These are phyloP conservation scores for Chlorella ohadii DNA, from an alignment of 139 green algal genomes.

Conservation along the genomic window DNA sequence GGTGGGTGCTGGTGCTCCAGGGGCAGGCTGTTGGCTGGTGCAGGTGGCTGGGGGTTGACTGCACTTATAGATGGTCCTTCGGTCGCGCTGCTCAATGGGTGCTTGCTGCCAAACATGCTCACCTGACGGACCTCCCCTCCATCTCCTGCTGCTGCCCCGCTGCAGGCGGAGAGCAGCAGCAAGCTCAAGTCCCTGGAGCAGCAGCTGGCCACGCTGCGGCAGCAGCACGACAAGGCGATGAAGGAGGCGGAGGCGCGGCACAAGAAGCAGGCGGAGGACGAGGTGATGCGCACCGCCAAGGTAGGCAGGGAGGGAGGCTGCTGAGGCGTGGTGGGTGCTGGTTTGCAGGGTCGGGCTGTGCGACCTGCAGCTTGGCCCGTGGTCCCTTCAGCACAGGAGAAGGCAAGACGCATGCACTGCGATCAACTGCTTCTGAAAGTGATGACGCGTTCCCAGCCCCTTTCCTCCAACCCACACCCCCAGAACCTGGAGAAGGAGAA, in stretches of 20 bases:
- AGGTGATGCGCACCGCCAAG: slow-evolving; percentile 10
- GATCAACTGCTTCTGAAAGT: too few species aligned
- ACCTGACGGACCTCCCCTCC: too few species aligned
- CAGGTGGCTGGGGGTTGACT: too few species aligned
- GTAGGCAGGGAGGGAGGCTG: neutral
- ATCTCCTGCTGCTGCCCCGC: too few species aligned
- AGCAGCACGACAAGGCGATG: neutral
- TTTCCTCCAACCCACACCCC: neutral
- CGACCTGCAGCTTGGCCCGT: too few species aligned
- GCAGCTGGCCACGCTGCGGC: neutral
- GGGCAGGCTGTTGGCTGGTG: neutral
- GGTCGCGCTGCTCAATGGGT: too few species aligned
- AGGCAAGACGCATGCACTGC: too few species aligned
- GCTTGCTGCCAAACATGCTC: too few species aligned
- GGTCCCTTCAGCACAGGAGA: too few species aligned
- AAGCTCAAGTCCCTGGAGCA: neutral
- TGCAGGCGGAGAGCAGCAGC: neutral
- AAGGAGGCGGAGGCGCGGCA: slow-evolving; percentile 1
- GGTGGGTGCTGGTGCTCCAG: neutral
- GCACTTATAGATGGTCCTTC: too few species aligned
- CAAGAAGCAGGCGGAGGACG: neutral
- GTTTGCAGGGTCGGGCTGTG: neutral
- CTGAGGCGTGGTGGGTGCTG: too few species aligned
- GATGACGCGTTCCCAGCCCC: neutral
- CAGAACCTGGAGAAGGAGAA: slow-evolving; percentile 14